A percentile compares a stretch with the other conserved stretches of the same genome.
These are phyloP conservation scores for Sanchytrium tribonematis DNA, from an alignment of 371 early-diverging fungal species.

Conservation along the genomic window DNA sequence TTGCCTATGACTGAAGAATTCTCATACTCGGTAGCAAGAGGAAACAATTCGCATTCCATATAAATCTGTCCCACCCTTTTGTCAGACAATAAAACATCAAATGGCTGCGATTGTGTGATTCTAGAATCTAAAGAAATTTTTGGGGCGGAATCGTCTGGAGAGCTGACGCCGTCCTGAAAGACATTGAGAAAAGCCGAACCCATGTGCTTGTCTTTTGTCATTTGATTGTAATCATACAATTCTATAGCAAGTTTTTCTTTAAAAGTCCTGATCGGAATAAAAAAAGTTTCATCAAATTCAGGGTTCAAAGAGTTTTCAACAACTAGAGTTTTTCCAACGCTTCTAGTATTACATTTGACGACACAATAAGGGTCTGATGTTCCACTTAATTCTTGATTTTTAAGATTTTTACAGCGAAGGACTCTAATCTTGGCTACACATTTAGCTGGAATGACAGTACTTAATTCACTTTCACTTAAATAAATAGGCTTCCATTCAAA, in stretches of 20 bases:
- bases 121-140: not conserved
- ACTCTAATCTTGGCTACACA: conserved; percentile 2
- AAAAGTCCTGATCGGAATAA: conserved; percentile 31
- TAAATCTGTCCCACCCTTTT: no score
- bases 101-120: not conserved
- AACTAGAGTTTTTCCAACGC: conserved; percentile 24
- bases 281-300: conserved; percentile 53
- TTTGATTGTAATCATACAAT: conserved; percentile 36
- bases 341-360: conserved; percentile 10
- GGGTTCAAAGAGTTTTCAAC: conserved; percentile 42
- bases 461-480: conserved; percentile 13
- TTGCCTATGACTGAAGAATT: not conserved
- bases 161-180: not conserved
- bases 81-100: no score
- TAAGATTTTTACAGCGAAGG: not conserved
- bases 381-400: conserved; percentile 10
- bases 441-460: conserved; percentile 17
- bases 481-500: conserved; percentile 26
- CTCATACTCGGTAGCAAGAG: no score
- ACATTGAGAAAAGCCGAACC: conserved; percentile 17
- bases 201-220: conserved; percentile 29
- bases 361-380: conserved; percentile 21
- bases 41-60: no score
- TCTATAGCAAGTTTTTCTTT: conserved; percentile 37
- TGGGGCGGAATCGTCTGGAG: not conserved